Conservation (phyloP, 2,329 filamentous ascomycete genomes). For the Aquanectria penicillioides region DNA sequence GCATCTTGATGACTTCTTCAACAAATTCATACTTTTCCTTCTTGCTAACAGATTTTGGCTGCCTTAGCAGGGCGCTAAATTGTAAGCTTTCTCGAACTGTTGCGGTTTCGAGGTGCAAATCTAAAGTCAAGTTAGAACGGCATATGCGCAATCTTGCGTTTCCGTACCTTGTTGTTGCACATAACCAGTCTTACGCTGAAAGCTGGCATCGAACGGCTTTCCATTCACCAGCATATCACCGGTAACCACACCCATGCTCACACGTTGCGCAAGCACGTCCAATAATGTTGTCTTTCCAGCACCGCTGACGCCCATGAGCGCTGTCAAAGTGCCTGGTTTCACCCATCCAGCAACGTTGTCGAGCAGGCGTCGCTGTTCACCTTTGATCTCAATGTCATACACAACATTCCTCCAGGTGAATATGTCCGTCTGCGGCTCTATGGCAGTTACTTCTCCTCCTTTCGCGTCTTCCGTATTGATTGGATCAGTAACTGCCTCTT, state of each 20-base stretch:
- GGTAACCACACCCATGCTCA: conserved; percentile 69
- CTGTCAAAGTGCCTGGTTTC: conserved; percentile 87
- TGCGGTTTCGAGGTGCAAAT: conserved; percentile 65
- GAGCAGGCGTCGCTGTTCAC: conserved; percentile 74
- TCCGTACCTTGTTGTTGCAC: conserved; percentile 69
- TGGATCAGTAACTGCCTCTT: conserved; percentile 44
- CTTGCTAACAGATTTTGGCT: conserved; percentile 62
- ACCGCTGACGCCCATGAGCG: conserved; percentile 72
- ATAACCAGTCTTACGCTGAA: conserved; percentile 74
- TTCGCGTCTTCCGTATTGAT: conserved; percentile 24
- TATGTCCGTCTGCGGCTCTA: conserved; percentile 62
- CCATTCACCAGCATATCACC: conserved; percentile 75
- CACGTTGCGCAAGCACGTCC: conserved; percentile 58
- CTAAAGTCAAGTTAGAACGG: conserved; percentile 37
- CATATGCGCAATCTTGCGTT: not conserved
- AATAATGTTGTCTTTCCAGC: conserved; percentile 57
- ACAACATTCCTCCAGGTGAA: conserved; percentile 85
- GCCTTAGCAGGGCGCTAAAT: conserved; percentile 67
- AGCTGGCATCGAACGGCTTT: conserved; percentile 62
- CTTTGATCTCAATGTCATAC: conserved; percentile 78
- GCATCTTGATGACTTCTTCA: conserved; percentile 72
- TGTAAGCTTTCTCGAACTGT: conserved; percentile 65
- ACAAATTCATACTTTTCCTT: conserved; percentile 70
- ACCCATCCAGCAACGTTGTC: conserved; percentile 89
- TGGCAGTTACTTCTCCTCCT: conserved; percentile 39